phyloP scores from a whole-genome alignment of 306 rosid genomes.

The Oxytropis ochrocephala region DNA sequence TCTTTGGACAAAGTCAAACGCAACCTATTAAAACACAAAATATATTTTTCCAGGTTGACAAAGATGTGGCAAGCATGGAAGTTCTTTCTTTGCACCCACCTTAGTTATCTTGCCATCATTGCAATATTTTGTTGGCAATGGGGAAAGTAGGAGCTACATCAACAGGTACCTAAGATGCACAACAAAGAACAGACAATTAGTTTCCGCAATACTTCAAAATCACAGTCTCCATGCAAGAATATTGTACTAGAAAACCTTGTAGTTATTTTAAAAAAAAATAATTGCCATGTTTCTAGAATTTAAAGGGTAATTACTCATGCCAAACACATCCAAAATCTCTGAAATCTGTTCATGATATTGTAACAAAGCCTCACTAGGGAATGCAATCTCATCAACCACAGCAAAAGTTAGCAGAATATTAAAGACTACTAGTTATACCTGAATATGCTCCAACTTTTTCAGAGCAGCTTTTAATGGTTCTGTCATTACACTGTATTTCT shows the following conservation, averaged over 20 bases:
- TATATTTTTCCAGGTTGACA: not conserved
- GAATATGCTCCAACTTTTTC: constrained; percentile 61
- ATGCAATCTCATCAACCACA: not conserved
- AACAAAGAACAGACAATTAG: constrained; percentile 9
- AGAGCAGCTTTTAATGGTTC: constrained; percentile 60
- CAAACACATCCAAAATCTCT: not conserved
- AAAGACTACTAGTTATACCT: constrained; percentile 40
- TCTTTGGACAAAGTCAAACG: too few species aligned
- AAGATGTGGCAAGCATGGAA: constrained; percentile 3
- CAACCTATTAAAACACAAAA: not conserved
- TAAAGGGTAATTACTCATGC: too few species aligned
- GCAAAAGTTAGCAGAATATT: not conserved
- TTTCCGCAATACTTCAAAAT: not conserved
- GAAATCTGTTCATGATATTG: not conserved
- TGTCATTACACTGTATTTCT: constrained; percentile 48
- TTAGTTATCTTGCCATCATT: constrained; percentile 5
- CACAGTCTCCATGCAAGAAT: not conserved
- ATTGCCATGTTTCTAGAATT: not conserved
- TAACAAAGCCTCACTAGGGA: not conserved
- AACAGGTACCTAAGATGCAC: constrained; percentile 65
- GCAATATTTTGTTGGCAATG: constrained; percentile 53
- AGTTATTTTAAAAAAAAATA: not conserved
- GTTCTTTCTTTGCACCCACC: constrained; percentile 3
- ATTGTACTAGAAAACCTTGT: not conserved
- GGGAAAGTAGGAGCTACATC: constrained; percentile 76